A percentile compares a stretch with the other conserved stretches of the same genome.
Evolutionary conservation across 257 asterid genomes (phyloP).

Genomic region (Primulina tabacum): DNA sequence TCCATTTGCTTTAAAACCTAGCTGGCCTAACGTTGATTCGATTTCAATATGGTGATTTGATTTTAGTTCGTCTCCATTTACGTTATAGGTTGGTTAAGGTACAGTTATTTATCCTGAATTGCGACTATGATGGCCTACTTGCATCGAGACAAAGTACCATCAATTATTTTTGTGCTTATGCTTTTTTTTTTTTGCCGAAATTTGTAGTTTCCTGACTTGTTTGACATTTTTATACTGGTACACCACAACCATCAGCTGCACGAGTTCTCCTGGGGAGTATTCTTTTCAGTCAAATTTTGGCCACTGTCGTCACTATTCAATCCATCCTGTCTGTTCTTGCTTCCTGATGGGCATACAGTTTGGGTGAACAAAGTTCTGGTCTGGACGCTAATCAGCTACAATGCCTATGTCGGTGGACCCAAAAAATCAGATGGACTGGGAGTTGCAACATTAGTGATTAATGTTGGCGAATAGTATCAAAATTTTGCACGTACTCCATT

Average conservation of each 20-base stretch:
- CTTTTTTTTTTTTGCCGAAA: too few relatives aligned
- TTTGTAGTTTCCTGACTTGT: not conserved
- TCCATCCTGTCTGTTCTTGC: not conserved
- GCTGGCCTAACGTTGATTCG: not conserved
- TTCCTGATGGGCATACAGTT: not conserved
- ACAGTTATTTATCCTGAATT: not conserved
- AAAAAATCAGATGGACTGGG: not conserved
- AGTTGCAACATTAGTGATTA: slow-evolving; percentile 23
- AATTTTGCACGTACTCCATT: not conserved
- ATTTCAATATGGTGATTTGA: not conserved
- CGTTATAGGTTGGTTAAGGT: not conserved
- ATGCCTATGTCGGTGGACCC: not conserved
- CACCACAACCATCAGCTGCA: not conserved
- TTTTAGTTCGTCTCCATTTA: not conserved
- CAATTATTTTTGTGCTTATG: not conserved
- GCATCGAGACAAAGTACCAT: not conserved
- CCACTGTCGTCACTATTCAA: not conserved
- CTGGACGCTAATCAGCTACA: not conserved
- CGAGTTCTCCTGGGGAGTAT: not conserved
- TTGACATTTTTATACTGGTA: too few relatives aligned
- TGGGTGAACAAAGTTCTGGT: not conserved
- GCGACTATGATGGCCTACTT: not conserved
- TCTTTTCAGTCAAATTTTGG: too few relatives aligned
- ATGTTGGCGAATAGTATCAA: slow-evolving; percentile 25
- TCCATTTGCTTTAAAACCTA: not conserved